Base-by-base conservation (phyloP, 148 eudicot species). In the Rhododendron simsii region DNA sequence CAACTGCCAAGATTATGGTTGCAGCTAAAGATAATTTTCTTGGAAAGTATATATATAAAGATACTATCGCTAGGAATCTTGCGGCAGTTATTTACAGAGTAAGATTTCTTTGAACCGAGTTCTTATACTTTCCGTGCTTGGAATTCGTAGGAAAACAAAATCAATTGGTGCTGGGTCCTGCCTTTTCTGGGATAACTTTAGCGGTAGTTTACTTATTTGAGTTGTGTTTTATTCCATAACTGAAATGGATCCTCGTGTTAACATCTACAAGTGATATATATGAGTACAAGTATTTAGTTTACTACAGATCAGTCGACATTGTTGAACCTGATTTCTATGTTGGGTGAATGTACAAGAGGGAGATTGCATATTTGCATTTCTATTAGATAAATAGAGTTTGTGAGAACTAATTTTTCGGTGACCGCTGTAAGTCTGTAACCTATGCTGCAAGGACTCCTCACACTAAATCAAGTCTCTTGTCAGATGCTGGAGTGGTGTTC, bases 1-100 rank as follows among this genome's bases (percentile, higher is more conserved):
- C 99, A 50, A 97, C 99, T 15, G 99, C 99, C n/a, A 97, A 97
- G 88, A 95, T 97, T 79, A 93, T 97, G 98, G 95, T 97, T 77
- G 98, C 99, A 74, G 99, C 98, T 33, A 97, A 97, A 90, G 96
- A 97, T 86, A 97, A 94, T 87, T 93, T 97, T 77, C 87, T 95
- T 44, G 99, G 99, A 33, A 97, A 97, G 85, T 97, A 97, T 87
- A 95, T 97, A 16, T 97, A 97, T 92, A 95, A 97, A 87, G 98
- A 97, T 81, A 95, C 98, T 55, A 89, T 97, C 61, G 92, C 95
- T 23, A 95, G 95, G 88, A 97, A 95, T 88, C 90, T 97, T 26
- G 99, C 98, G 8, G 98, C 96, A 48, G 99, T 96, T 51, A 89
- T 95, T 84, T 96, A 96, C 88, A 91, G 80, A 86, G 99, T 96